Conservation (phyloP, 106 monocot genomes). For the Phalaenopsis equestris region DNA sequence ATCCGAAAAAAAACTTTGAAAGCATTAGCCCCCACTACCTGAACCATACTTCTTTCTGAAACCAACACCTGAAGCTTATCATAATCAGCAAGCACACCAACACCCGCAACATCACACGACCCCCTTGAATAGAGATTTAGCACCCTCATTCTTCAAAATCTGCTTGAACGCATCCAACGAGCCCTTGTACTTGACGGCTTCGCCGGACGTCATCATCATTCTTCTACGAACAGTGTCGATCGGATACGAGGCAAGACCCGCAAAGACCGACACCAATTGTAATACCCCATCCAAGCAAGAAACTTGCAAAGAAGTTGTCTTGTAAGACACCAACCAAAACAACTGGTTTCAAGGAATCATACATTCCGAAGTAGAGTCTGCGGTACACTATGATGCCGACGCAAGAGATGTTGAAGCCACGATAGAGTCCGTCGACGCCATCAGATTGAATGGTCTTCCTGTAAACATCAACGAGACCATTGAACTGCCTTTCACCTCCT, state of each 20-base stretch:
- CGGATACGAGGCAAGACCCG: background rate
- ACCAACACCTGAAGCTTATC: constrained; percentile 15
- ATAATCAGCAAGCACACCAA: constrained; percentile 12
- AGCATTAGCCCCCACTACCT: constrained; percentile 1
- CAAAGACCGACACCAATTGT: constrained; percentile 9
- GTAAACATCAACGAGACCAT: constrained; percentile 10
- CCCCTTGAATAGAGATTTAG: constrained; percentile 17
- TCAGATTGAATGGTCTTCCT: constrained; percentile 10
- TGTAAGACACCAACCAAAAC: constrained; percentile 8
- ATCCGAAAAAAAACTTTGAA: too few relatives aligned
- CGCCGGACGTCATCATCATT: too few relatives aligned
- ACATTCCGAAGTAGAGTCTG: constrained; percentile 19
- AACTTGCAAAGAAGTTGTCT: constrained; percentile 15
- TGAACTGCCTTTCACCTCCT: constrained; percentile 11
- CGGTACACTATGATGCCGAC: constrained; percentile 23
- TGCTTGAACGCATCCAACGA: background rate
- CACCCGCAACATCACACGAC: constrained; percentile 13
- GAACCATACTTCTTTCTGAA: constrained; percentile 19
- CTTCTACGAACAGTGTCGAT: too few relatives aligned
- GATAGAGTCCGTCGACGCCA: constrained; percentile 12
- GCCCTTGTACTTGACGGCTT: too few relatives aligned
- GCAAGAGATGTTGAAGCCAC: constrained; percentile 18
- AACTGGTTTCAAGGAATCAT: constrained; percentile 18
- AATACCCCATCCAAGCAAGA: constrained; percentile 12
- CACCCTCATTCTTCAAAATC: constrained; percentile 17